Base-by-base conservation (phyloP, 768 basidiomycete genomes). In the Boletus pseudopeckii region DNA sequence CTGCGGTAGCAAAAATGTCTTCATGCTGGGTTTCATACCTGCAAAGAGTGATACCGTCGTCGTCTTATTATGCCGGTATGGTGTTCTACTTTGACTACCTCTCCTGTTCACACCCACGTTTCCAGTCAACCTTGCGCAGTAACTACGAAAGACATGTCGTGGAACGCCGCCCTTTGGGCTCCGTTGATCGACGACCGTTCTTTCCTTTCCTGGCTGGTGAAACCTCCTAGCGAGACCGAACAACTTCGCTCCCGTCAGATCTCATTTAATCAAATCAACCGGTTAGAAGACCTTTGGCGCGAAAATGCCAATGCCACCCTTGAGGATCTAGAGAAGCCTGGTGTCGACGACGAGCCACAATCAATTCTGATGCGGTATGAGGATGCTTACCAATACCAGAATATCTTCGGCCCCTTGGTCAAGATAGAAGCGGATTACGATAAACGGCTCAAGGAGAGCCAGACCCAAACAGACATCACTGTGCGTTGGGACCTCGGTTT, bases 351-450 rank as follows among this genome's bases (percentile, higher is more conserved):
- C 71, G 97, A 99, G 64, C 94, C 97, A 4, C 94, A 98, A 69
- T 83, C 88, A 7, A 89, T 99, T 57, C 68, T 96, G 22, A 73
- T 90, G 50, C 87, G 86, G 58, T 99, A 99, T 70, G 96, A 98
- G 68, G 97, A 99, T 70, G 97, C 97, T 42, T 99, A 98, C 67
- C 97, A 98, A 65, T 99, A 99, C 70, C 97, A 99, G 75, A 99
- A 99, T 68, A 98, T 99, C 52, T 96, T 98, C 64, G 97, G 97
- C 5, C 97, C 97, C 15, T 82, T 99, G 43, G 97, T 99, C 72
- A 99, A 99, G 76, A 98, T 99, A 62, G 97, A 99, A 67, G 97
- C 97, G 2, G 97, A 99, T 74, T 99, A 98, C 64, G 97, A 99
- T 68, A 98, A 98, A 74, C 82, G 87, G 50, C 80, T 98, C 64